Evolutionary conservation across 345 rosid genomes (phyloP), one percentile per base, ranked within the genome.

Genomic region (Citrus glauca): DNA sequence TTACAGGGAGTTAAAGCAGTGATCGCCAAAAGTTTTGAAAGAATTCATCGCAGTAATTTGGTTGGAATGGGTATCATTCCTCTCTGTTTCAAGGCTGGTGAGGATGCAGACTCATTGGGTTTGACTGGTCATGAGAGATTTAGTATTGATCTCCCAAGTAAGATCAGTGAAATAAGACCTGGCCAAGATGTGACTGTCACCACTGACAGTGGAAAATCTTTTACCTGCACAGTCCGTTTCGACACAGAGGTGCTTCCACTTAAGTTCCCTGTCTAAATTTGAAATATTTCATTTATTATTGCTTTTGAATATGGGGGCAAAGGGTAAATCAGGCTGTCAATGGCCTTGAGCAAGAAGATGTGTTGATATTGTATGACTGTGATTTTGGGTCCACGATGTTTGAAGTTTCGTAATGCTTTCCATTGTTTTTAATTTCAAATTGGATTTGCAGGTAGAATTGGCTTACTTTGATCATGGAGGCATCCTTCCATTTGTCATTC

Each of bases 31-130:
- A 97, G 99, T 88, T 94, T 93, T 25, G 99, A 97, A 85, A 93
- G 99, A 83, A 97, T 97, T 84, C 99, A 97, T 69, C 87, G 98
- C 63, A 97, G 99, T 80, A 97, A 97, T 81, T 86, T 94, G 89
- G 98, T 94, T 25, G 99, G 99, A 78, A 97, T 97, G 99, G 99
- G 99, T 53, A 88, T 97, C 56, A 84, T 97, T 77, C 99, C 98
- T 1, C 91, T 97, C 65, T 97, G 98, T 82, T 97, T 93, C 82
- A 93, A 91, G 87, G 74, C 92, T 10, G 99, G 99, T 22, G 91
- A 97, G 91, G 99, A 97, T 70, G 93, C 97, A 3, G 98, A 97
- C 72, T 82, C 93, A 0, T 89, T 97, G 73, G 96, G 97, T 33
- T 83, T 94, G 87, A 94, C 96, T 10, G 99, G 98, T 63, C 95